Percentiles rank a stretch among this genome's conserved stretches.
Evolutionary conservation across 2,329 filamentous ascomycete genomes (phyloP).

Genomic region (Colletotrichum lini): DNA sequence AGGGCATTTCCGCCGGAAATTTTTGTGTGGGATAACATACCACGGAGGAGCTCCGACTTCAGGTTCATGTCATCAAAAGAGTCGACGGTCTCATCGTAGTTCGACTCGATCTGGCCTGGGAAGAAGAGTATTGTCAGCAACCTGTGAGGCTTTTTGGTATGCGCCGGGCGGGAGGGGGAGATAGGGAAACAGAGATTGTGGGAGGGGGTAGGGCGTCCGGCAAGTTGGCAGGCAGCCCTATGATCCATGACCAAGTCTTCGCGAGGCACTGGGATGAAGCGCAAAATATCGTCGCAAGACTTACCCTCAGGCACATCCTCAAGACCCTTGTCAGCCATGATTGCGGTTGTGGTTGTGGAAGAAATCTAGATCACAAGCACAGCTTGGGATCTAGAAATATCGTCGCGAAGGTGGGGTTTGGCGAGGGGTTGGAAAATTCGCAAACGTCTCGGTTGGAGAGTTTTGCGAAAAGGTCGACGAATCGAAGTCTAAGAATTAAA

Average conservation of each 20-base stretch:
- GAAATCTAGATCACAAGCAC: constrained; percentile 83
- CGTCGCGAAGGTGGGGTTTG: constrained; percentile 44
- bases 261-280: background rate
- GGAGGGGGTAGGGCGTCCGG: constrained; percentile 11
- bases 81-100: constrained; percentile 99
- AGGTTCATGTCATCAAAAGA: constrained; percentile 99
- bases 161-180: constrained; percentile 5
- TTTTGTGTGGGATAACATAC: constrained; percentile 53
- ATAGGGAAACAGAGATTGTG: background rate
- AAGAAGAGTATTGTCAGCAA: constrained; percentile 41
- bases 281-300: constrained; percentile 15
- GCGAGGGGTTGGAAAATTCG: constrained; percentile 57
- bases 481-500: constrained; percentile 49
- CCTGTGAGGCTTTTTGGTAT: constrained; percentile 29
- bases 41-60: constrained; percentile 96
- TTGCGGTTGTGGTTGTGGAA: constrained; percentile 75
- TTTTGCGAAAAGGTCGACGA: constrained; percentile 45
- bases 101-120: constrained; percentile 98
- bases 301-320: constrained; percentile 92
- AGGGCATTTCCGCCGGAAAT: constrained; percentile 39
- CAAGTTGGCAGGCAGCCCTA: constrained; percentile 17
- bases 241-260: background rate
- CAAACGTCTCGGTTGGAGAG: constrained; percentile 44
- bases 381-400: constrained; percentile 78
- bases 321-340: constrained; percentile 99